These are phyloP conservation scores for Botryosphaeria agaves DNA, from an alignment of 2,329 filamentous ascomycete species.

Conservation along the genomic window DNA sequence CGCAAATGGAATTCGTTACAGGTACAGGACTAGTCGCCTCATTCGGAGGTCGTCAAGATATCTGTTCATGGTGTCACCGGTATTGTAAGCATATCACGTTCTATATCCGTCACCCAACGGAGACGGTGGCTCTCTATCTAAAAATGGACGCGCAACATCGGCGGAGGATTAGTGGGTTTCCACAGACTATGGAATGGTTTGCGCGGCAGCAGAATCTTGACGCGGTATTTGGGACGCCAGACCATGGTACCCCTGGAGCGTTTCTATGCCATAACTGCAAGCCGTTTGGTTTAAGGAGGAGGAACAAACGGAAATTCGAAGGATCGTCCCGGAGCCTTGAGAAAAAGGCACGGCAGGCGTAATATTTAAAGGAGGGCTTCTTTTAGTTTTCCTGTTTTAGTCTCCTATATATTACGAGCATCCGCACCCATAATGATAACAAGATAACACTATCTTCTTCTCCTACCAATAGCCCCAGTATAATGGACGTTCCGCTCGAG, in stretches of 20 bases:
- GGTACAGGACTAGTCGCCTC: slow-evolving; percentile 4
- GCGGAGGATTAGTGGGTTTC: slow-evolving; percentile 8
- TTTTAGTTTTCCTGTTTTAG: no score
- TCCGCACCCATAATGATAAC: no score
- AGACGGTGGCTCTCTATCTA: slow-evolving; percentile 6
- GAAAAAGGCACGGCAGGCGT: no score
- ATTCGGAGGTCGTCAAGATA: slow-evolving; percentile 4
- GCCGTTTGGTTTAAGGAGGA: neutral
- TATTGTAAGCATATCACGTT: slow-evolving; percentile 7
- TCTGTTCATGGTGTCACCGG: slow-evolving; percentile 6
- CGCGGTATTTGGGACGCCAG: slow-evolving; percentile 6
- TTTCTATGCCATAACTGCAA: slow-evolving; percentile 1
- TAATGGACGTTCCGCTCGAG: no score
- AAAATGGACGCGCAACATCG: slow-evolving; percentile 5
- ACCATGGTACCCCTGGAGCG: slow-evolving; percentile 3
- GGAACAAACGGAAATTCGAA: neutral
- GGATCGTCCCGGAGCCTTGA: no score
- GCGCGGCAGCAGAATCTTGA: slow-evolving; percentile 6
- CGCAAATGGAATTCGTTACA: slow-evolving; percentile 1
- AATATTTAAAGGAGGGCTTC: no score
- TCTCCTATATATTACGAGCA: no score
- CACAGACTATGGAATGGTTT: slow-evolving; percentile 8
- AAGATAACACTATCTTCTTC: no score
- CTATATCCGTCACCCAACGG: slow-evolving; percentile 5
- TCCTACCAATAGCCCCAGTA: no score